Conservation (phyloP, 441 rosid genomes). For the Erodium moschatum region DNA sequence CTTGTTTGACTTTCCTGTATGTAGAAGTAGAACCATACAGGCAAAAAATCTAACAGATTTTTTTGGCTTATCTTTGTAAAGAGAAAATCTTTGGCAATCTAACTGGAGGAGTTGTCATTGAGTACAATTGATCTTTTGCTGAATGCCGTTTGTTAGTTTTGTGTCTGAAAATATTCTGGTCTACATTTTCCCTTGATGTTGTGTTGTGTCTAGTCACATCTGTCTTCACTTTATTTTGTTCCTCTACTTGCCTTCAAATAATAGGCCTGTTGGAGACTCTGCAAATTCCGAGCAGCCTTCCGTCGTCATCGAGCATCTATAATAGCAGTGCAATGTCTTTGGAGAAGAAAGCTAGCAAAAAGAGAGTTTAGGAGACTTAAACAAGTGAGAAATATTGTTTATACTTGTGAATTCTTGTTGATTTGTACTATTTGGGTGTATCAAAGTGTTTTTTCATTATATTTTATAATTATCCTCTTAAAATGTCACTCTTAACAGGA, state of each 20-base stretch:
- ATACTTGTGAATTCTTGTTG: constrained; percentile 5
- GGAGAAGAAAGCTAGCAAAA: constrained; percentile 88
- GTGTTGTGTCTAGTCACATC: not conserved
- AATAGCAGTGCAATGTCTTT: constrained; percentile 73
- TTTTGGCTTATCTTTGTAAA: no score
- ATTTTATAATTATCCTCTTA: constrained; percentile 1
- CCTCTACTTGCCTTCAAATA: not conserved
- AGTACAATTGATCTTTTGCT: not conserved
- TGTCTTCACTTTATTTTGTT: not conserved
- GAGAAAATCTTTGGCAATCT: no score
- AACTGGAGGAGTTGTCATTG: not conserved
- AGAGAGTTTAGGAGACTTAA: constrained; percentile 72
- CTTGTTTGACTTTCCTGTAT: constrained; percentile 2
- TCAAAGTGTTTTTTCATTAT: constrained; percentile 10
- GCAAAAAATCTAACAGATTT: not conserved
- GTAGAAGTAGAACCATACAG: not conserved
- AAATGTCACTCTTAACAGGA: constrained; percentile 40
- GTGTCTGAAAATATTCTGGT: not conserved
- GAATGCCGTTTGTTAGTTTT: not conserved
- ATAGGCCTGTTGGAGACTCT: constrained; percentile 74
- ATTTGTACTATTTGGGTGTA: not conserved
- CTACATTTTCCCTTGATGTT: not conserved
- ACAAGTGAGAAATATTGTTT: constrained; percentile 36
- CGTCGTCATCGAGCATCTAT: constrained; percentile 51
- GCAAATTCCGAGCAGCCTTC: constrained; percentile 59